These are phyloP conservation scores for Phytomonas sp. DNA, from an alignment of 208 protist genomes.

Conservation along the genomic window DNA sequence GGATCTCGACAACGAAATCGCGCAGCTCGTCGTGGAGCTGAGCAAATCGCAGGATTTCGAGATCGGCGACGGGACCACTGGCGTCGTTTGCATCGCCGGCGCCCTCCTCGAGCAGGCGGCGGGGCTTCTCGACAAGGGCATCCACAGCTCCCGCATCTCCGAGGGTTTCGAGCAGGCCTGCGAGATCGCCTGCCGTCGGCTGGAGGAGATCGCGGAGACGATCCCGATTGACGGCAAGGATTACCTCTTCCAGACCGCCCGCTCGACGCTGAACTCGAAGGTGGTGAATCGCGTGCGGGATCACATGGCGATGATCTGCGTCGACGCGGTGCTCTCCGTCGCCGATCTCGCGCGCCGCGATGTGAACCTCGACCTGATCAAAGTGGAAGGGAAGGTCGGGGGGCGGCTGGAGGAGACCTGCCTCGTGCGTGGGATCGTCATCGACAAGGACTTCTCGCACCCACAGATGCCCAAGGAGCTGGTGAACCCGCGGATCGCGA, in stretches of 20 bases:
- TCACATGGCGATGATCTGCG: constrained; percentile 97
- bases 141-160: constrained; percentile 98
- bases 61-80: constrained; percentile 99
- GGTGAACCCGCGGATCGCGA: constrained; percentile 98
- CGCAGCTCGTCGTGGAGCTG: constrained; percentile 99
- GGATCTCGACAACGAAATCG: constrained; percentile 99
- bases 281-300: constrained; percentile 96
- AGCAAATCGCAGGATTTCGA: constrained; percentile 99
- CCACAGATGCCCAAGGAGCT: constrained; percentile 95
- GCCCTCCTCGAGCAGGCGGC: constrained; percentile 97
- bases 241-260: constrained; percentile 94
- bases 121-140: constrained; percentile 95
- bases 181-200: constrained; percentile 90
- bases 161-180: constrained; percentile 98
- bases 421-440: constrained; percentile 97
- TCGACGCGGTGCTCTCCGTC: constrained; percentile 98
- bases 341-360: constrained; percentile 98
- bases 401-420: constrained; percentile 97
- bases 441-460: constrained; percentile 99
- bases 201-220: constrained; percentile 89
- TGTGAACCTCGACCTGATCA: constrained; percentile 99
- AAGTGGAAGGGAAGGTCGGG: constrained; percentile 97
- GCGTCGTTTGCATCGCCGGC: constrained; percentile 99
- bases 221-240: constrained; percentile 72
- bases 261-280: constrained; percentile 98